Conservation (phyloP, 805 yeast genomes). For the Starmera quercuum region DNA sequence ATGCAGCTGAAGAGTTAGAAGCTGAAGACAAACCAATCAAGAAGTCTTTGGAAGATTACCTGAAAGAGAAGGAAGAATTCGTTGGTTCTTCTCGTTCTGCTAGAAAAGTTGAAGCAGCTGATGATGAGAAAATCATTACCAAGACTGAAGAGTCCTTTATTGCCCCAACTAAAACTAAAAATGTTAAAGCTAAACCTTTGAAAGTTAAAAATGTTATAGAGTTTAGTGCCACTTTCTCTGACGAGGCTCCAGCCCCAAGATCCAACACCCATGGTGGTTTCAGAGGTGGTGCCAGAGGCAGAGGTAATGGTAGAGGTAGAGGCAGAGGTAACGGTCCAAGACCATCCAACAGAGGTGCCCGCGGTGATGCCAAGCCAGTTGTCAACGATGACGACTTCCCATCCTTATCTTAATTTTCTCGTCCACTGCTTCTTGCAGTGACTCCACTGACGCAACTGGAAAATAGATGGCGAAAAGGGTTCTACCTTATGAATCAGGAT, state of each 20-base stretch:
- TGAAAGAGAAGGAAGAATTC: slow-evolving; percentile 53
- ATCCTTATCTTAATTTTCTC: slow-evolving; percentile 41
- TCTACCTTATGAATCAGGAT: no score
- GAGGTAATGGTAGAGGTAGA: slow-evolving; percentile 18
- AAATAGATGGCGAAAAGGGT: no score
- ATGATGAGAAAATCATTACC: slow-evolving; percentile 51
- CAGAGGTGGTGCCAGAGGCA: slow-evolving; percentile 21
- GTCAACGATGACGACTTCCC: slow-evolving; percentile 66
- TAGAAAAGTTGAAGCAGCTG: slow-evolving; percentile 27
- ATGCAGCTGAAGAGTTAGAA: slow-evolving; percentile 38
- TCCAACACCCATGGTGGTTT: slow-evolving; percentile 25
- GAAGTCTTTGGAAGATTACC: slow-evolving; percentile 82
- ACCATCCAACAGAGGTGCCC: slow-evolving; percentile 24
- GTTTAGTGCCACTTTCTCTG: slow-evolving; percentile 65
- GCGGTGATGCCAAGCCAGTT: slow-evolving; percentile 28
- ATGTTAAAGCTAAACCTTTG: slow-evolving; percentile 59
- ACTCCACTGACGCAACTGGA: no score
- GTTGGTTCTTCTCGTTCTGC: slow-evolving; percentile 42
- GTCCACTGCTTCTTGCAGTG: neutral
- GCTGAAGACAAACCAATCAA: slow-evolving; percentile 41
- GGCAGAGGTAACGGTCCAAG: slow-evolving; percentile 14
- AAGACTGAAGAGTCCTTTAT: slow-evolving; percentile 57
- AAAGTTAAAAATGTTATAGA: slow-evolving; percentile 80
- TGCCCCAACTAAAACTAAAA: slow-evolving; percentile 58
- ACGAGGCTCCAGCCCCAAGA: slow-evolving; percentile 35